Conservation (phyloP, 2,329 filamentous ascomycete species). For the Talaromyces sp. region DNA sequence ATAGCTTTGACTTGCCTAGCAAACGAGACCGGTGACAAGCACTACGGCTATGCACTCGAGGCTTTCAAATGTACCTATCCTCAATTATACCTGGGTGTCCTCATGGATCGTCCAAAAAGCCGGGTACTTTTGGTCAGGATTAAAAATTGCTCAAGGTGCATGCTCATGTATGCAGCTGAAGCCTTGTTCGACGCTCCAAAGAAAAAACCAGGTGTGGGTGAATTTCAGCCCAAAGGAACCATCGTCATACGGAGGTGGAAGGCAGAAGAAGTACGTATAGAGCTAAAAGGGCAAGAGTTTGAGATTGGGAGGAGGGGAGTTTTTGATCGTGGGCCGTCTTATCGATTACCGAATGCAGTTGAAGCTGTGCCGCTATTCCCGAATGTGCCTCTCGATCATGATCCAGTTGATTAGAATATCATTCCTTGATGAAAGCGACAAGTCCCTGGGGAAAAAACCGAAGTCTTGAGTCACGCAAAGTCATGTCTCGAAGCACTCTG, state of each 20-base stretch:
- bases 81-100: neutral
- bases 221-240: neutral
- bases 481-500: neutral
- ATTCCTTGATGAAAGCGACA: neutral
- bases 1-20: neutral
- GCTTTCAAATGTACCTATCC: neutral
- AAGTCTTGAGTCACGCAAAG: neutral
- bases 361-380: neutral
- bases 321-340: neutral
- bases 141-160: neutral
- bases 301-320: too few relatives aligned
- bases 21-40: neutral
- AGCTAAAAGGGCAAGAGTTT: neutral
- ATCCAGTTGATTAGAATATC: neutral
- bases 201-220: too few relatives aligned
- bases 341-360: neutral
- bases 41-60: neutral
- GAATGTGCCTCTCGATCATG: neutral
- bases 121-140: neutral
- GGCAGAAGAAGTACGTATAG: neutral
- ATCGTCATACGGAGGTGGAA: neutral
- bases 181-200: neutral
- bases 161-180: neutral
- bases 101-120: neutral
- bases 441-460: neutral